Percentiles rank a stretch among this genome's conserved stretches.
phyloP scores from a whole-genome alignment of 768 basidiomycete species.

The Neoboletus brunneissimus region DNA sequence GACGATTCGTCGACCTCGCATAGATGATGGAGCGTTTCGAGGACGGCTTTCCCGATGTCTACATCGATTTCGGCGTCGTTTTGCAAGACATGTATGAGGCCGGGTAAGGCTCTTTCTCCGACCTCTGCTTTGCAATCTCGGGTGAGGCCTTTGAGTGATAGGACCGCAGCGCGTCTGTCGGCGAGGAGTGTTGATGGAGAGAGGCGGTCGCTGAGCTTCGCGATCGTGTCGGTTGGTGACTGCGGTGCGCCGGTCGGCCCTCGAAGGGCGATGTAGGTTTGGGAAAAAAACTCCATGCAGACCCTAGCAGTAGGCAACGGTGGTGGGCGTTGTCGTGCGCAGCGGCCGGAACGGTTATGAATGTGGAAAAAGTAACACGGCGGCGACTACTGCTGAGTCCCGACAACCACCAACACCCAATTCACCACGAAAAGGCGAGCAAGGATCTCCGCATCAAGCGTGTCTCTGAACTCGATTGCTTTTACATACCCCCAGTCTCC shows the following conservation, averaged over 20 bases:
- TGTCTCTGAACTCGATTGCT: no score
- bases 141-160: slow-evolving; percentile 88
- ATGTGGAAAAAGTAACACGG: slow-evolving; percentile 1
- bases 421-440: background rate
- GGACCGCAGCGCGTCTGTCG: slow-evolving; percentile 90
- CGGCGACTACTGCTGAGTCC: no score
- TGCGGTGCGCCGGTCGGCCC: slow-evolving; percentile 83
- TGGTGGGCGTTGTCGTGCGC: background rate
- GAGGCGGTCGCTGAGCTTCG: slow-evolving; percentile 82
- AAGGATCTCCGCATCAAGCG: no score
- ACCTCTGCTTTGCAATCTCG: slow-evolving; percentile 92
- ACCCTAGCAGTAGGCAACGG: background rate
- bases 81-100: slow-evolving; percentile 76
- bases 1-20: slow-evolving; percentile 72
- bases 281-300: slow-evolving; percentile 78
- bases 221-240: slow-evolving; percentile 81
- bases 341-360: background rate
- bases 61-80: slow-evolving; percentile 89
- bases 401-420: no score
- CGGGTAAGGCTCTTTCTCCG: slow-evolving; percentile 70
- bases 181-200: slow-evolving; percentile 87
- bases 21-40: slow-evolving; percentile 84
- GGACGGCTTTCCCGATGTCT: slow-evolving; percentile 87
- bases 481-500: background rate
- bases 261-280: slow-evolving; percentile 82